These are phyloP conservation scores for Leccinum pellstonianum DNA, from an alignment of 768 basidiomycete species.

Conservation along the genomic window DNA sequence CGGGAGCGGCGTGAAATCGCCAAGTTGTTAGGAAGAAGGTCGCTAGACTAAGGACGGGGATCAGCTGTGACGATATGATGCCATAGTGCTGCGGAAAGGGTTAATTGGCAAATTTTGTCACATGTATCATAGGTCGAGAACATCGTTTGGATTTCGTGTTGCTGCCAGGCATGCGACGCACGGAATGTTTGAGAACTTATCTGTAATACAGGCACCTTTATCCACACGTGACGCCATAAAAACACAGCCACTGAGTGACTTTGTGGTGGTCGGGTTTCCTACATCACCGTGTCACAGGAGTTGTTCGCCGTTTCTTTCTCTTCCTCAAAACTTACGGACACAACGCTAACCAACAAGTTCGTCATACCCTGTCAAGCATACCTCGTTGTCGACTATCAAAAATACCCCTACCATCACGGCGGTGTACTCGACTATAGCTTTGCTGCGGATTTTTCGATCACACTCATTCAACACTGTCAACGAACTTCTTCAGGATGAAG, in stretches of 20 bases:
- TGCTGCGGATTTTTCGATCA: conserved; percentile 27
- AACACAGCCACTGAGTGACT: conserved; percentile 19
- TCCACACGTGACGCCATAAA: conserved; percentile 21
- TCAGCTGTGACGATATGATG: neutral
- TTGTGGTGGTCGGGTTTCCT: conserved; percentile 15
- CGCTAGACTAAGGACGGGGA: conserved; percentile 53
- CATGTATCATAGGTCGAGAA: neutral
- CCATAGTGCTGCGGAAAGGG: neutral
- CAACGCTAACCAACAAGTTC: neutral
- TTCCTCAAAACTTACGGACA: neutral
- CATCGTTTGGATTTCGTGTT: neutral
- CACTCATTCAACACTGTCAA: conserved; percentile 18
- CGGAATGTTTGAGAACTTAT: neutral
- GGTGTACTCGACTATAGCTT: conserved; percentile 11
- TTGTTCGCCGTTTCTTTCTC: neutral
- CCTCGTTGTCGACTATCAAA: neutral
- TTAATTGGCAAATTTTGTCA: no score
- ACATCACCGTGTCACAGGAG: conserved; percentile 6
- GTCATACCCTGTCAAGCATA: neutral
- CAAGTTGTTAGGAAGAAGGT: conserved; percentile 62
- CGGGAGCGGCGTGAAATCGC: conserved; percentile 82
- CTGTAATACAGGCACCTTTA: neutral
- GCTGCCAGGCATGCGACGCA: neutral
- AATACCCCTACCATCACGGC: conserved; percentile 8
- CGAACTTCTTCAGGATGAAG: conserved; percentile 24